Evolutionary conservation across 768 basidiomycete genomes (phyloP).

Genomic region (Zangia roseola): DNA sequence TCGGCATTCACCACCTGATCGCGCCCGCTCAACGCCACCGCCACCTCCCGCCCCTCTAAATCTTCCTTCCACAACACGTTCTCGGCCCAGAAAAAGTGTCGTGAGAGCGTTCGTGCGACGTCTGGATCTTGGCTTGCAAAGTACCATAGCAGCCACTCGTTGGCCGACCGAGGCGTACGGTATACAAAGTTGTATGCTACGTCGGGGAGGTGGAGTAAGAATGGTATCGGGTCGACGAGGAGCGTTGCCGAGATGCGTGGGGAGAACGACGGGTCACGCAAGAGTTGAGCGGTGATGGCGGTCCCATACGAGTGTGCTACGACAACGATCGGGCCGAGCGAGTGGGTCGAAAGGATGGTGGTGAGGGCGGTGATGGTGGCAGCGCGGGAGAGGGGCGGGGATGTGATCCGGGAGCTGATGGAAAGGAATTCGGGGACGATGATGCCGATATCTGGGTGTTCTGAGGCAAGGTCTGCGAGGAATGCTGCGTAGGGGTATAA

Average conservation of each 20-base stretch:
- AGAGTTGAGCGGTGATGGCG: conserved; percentile 51
- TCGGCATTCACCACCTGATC: conserved; percentile 45
- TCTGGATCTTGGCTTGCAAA: conserved; percentile 65
- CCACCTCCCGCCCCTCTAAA: conserved; percentile 32
- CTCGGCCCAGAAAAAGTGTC: conserved; percentile 69
- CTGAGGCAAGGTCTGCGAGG: conserved; percentile 41
- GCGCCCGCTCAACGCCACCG: conserved; percentile 37
- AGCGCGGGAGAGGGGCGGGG: conserved; percentile 42
- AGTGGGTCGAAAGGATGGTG: conserved; percentile 44
- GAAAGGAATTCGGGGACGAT: conserved; percentile 59
- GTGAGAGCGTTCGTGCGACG: conserved; percentile 53
- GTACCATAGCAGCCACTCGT: conserved; percentile 69
- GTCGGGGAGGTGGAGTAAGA: conserved; percentile 60
- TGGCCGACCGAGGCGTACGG: conserved; percentile 47
- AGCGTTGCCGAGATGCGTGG: conserved; percentile 43
- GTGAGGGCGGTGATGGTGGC: conserved; percentile 44
- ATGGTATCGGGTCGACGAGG: conserved; percentile 64
- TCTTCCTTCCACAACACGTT: conserved; percentile 62
- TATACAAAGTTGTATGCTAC: conserved; percentile 69
- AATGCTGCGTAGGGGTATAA: conserved; percentile 56
- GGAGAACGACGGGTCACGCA: conserved; percentile 35
- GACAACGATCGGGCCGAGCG: conserved; percentile 41
- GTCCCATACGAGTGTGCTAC: conserved; percentile 65
- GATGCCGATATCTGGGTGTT: conserved; percentile 54
- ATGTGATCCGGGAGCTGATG: conserved; percentile 60